Evolutionary conservation across 2,329 filamentous ascomycete species (phyloP), one percentile per base, ranked within the genome.

Genomic region (Xylariaceae sp.): DNA sequence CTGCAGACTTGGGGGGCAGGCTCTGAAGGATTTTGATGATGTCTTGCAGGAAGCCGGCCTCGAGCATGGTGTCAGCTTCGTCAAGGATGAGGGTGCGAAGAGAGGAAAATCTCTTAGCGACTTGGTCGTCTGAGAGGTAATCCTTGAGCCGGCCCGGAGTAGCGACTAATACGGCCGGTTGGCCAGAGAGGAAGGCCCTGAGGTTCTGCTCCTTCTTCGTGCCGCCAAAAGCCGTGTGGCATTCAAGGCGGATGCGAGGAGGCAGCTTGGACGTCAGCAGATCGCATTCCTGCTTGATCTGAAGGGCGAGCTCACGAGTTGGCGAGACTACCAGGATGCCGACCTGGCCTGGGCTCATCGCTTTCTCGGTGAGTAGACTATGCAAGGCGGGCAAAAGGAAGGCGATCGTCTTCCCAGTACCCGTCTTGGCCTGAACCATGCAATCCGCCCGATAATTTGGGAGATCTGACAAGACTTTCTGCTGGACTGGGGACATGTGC

Each of bases 381-480:
- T 92, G 83, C 22, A 93, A 63, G n/a, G 84, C 72, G n/a, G 86
- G 87, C 3, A 92, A 64, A 22, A 93, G 68, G 61, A 93, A 93
- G 30, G 82, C 86, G 35, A 92, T 60, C 0, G 86, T 93, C 63
- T 93, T 93, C 47, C 86, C 86, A 0, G 87, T 93, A 45, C 86
- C 86, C 1, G 86, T 93, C 64, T 83, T 89, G 32, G 86, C 86
- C 58, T 92, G 86, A 5, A 85, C 86, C 38, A 93, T 65, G 38
- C 77, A 64, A 50, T 74, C 70, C 32, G 48, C 55, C 17, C 61
- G 57, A 32, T 57, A 58, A 0, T 63, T 60, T 9, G 71, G 60
- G 35, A 72, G 61, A 32, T 64, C 59, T 38, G 59, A 53, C 10
- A 75, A 56, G 3, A 69, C 72, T 12, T 68, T 64, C 12, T 69